Evolutionary conservation across 2,329 filamentous ascomycete species (phyloP).

Genomic region (Colletotrichum sublineola): DNA sequence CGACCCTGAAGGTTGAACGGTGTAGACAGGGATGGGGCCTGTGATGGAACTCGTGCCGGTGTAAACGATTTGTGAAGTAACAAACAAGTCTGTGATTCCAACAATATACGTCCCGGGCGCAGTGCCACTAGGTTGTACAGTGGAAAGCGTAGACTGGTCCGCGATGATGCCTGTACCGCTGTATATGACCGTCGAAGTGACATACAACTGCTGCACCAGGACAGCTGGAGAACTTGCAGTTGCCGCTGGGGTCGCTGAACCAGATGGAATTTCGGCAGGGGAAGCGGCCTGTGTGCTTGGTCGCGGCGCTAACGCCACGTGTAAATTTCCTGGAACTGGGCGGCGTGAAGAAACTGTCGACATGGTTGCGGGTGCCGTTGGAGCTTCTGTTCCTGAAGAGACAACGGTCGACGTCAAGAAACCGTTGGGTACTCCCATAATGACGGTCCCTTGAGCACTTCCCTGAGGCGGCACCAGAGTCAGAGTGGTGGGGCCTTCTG

Average conservation of each 20-base stretch:
- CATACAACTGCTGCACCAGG: neutral
- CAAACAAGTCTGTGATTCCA: neutral
- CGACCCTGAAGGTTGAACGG: constrained; percentile 19
- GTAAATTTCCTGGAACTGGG: constrained; percentile 7
- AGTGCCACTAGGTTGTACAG: constrained; percentile 1
- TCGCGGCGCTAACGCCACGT: constrained; percentile 4
- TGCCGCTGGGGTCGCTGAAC: neutral
- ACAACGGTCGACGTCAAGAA: constrained; percentile 7
- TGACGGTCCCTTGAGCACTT: neutral
- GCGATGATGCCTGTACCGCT: neutral
- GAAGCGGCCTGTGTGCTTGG: neutral
- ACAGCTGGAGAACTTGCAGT: neutral
- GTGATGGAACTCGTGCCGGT: constrained; percentile 6
- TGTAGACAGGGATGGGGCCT: constrained; percentile 7
- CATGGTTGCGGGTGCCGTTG: constrained; percentile 9
- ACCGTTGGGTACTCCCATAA: constrained; percentile 8
- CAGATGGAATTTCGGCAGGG: neutral
- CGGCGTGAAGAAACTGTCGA: constrained; percentile 16
- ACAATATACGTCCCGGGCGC: constrained; percentile 35
- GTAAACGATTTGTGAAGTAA: constrained; percentile 13
- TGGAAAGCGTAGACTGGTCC: constrained; percentile 13
- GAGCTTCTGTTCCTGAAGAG: constrained; percentile 7
- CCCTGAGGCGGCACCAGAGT: constrained; percentile 9
- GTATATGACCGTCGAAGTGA: constrained; percentile 22
- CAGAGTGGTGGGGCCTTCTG: constrained; percentile 7